Conservation (phyloP, 2,329 filamentous ascomycete species). For the Pseudogymnoascus sp. region DNA sequence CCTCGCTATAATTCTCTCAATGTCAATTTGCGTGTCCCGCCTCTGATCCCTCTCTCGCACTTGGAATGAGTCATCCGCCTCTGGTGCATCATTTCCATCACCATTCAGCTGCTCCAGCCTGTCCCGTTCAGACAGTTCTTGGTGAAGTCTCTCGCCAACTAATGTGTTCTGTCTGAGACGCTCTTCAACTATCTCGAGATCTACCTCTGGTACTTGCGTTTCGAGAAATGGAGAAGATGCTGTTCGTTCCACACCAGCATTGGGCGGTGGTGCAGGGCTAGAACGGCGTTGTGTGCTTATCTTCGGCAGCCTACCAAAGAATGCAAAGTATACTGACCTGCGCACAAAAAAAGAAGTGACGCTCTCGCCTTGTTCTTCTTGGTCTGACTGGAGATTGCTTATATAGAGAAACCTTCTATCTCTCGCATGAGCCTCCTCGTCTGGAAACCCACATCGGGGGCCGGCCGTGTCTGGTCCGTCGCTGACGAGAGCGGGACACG, state of each 20-base stretch:
- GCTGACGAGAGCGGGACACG: background rate
- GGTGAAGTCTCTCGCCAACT: background rate
- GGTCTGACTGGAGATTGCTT: slow-evolving; percentile 11
- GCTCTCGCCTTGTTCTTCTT: slow-evolving; percentile 8
- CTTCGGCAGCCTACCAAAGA: slow-evolving; percentile 11
- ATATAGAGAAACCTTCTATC: background rate
- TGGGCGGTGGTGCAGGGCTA: background rate
- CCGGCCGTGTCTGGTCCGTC: background rate
- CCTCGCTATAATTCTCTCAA: background rate
- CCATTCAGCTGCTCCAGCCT: background rate
- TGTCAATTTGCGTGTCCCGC: background rate
- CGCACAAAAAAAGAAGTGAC: slow-evolving; percentile 16
- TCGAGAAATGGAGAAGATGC: background rate
- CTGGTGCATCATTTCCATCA: background rate
- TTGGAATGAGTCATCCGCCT: background rate
- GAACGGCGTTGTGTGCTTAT: background rate
- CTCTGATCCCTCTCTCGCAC: background rate
- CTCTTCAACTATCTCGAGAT: background rate
- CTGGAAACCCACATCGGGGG: background rate
- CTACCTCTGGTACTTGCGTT: background rate
- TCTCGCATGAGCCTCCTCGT: background rate
- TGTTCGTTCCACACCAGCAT: background rate
- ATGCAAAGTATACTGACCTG: slow-evolving; percentile 15
- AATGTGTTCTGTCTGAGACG: background rate
- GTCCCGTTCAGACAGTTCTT: background rate